Base-by-base conservation (phyloP, 1,284 basidiomycete genomes). In the Phellinidium pouzarii region DNA sequence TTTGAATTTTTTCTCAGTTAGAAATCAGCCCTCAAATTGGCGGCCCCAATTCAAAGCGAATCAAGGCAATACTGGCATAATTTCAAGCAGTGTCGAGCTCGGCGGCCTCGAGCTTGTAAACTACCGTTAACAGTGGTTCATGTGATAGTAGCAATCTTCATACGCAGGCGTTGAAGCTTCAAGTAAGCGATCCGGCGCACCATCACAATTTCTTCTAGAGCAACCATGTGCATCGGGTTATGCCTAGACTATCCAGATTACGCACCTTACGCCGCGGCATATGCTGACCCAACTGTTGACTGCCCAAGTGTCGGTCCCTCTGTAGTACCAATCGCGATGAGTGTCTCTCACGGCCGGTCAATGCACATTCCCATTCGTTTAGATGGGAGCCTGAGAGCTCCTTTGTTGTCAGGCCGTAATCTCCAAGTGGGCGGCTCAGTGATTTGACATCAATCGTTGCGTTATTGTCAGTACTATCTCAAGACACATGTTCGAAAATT, bases 321-420 rank as follows among this genome's bases (percentile, higher is more conserved):
- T n/a, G n/a, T n/a, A n/a, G n/a, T 61, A 79, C 74, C 53, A 91
- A 90, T 65, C 79, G 88, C 49, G 88, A 91, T 66, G 88, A 91
- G 62, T 77, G 67, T 62, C 70, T 91, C 51, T 65, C 72, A 53
- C 74, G 87, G 52, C 85, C 86, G 3, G 62, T 68, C 52, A 68
- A 75, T 44, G 87, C 84, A 8, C 68, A 74, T 59, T 88, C 81
- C 65, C 84, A 82, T 64, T 68, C 73, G 14, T 82, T 82, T 60
- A 71, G 68, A 43, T 62, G 62, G 4, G 43, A 37, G 34, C 25
- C 48, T 37, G 57, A 61, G 46, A 56, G 59, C 41, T 69, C 68
- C 37, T 63, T 61, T 49, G 66, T 91, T 91, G 48, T 90, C 87
- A 4, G 88, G 88, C 49, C 76, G 80, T 60, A 88, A 91, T 67